Conservation (phyloP, 2,329 filamentous ascomycete species). For the Penicillium sp. region DNA sequence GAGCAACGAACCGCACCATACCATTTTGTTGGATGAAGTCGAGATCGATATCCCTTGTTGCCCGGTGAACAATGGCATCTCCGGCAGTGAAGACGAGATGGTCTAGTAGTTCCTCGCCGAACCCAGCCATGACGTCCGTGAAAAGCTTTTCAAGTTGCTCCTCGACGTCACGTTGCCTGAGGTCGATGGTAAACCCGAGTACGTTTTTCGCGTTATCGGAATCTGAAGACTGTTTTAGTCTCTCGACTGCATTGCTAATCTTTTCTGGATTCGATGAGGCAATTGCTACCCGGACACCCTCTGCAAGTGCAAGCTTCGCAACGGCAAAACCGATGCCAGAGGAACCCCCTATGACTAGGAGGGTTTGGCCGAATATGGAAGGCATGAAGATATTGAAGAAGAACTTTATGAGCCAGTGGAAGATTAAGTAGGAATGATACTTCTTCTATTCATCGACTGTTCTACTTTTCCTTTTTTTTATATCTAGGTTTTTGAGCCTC, state of each 20-base stretch:
- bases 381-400: conserved; percentile 9
- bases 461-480: too few relatives aligned
- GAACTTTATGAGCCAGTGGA: too few relatives aligned
- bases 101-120: conserved; percentile 34
- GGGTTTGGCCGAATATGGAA: conserved; percentile 25
- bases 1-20: conserved; percentile 33
- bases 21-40: conserved; percentile 20
- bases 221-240: conserved; percentile 42
- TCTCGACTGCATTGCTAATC: conserved; percentile 45
- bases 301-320: conserved; percentile 55
- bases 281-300: conserved; percentile 56
- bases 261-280: conserved; percentile 54
- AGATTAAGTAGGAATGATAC: too few relatives aligned
- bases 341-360: conserved; percentile 61
- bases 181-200: conserved; percentile 45
- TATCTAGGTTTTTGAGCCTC: too few relatives aligned
- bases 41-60: conserved; percentile 22
- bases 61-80: conserved; percentile 37
- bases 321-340: conserved; percentile 61
- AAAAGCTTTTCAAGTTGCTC: conserved; percentile 43
- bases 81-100: conserved; percentile 59
- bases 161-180: conserved; percentile 47
- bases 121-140: conserved; percentile 27
- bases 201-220: conserved; percentile 28
- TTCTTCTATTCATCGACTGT: too few relatives aligned